Base-by-base conservation (phyloP, 495 filamentous ascomycete genomes). In the Hypoxylon trugodes region DNA sequence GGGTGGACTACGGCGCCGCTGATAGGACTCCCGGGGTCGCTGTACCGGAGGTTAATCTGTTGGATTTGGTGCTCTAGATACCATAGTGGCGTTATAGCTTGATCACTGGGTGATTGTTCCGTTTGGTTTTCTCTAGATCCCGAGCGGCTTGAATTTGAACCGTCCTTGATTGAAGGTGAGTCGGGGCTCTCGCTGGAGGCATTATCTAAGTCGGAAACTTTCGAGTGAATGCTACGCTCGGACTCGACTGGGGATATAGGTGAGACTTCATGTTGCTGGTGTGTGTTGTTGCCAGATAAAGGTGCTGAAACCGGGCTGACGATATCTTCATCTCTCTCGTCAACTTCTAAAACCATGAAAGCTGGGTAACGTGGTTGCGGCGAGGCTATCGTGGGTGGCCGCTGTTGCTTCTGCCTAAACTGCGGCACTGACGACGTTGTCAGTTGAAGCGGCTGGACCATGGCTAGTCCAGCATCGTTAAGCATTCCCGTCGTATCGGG, bases 21-120 rank as follows among this genome's bases (percentile, higher is more conserved):
- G 45, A 60, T 50, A 3, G 62, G 62, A 45, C 62, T 60, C 0
- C 55, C 55, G 6, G 62, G 63, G 51, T 66, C 63, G 52, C 63
- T 66, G 38, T 66, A 56, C 1, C 57, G 63, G 26, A 30, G 36
- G 57, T 52, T 61, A 51, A 66, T 65, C 35, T 65, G 61, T 30
- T 59, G 38, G 18, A 59, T 18, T n/a, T 43, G 61, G 37, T 36
- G 19, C 7, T 37, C 45, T 38, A 33, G 43, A 0, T 28, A 35
- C 10, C 10, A 6, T 9, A 43, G 30, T 4, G 7, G 16, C 5
- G 15, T 18, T 10, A 40, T 25, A 1, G 36, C 12, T n/a, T 42
- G 15, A 16, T 54, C 54, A 4, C 24, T 42, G 8, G 61, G 54
- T 4, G 25, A 51, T 6, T 33, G 48, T 8, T 40, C 40, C n/a